Base-by-base conservation (phyloP, 1,139 yeast genomes). In the Blastobotrys elegans region DNA sequence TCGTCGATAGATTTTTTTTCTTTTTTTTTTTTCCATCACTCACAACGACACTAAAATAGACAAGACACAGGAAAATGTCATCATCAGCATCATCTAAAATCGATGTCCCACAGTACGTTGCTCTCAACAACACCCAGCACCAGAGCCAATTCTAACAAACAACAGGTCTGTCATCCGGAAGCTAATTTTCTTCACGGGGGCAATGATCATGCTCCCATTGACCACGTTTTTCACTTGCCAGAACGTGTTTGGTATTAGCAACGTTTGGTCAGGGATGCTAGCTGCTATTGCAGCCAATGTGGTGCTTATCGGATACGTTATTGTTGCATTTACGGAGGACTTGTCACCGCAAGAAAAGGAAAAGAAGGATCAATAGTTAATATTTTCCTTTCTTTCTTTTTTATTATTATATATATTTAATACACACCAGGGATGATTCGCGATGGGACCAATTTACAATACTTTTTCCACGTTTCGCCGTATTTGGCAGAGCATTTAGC, bases 241-340 rank as follows among this genome's bases (percentile, higher is more conserved):
- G 60, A 44, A 42, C 41, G 27, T 47, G 13, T 42, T 72, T 54
- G 76, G 67, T 41, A 67, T 69, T 47, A 85, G 79, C 59, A 78
- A 95, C 4, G 69, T 89, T 14, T 70, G 83, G 41, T 84, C 95
- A 47, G 98, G 98, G 31, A 96, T 96, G 4, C 63, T 82, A 16
- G 96, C 97, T 29, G 97, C 97, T 0, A 71, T 82, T 17, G 80
- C 81, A 43, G 97, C 97, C 40, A 92, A 92, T 63, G 68, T 86
- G 13, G 97, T 92, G 32, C 74, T 92, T 56, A 78, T 90, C 48
- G 92, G 90, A 1, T 92, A 87, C 62, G 84, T 92, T 20, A 73
- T 88, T 16, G 90, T 80, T 46, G 97, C 98, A 0, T 89, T 90
- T 64, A 76, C 76, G 22, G 98, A 92, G 64, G 89, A 86, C 49